Percentiles rank a stretch among this genome's conserved stretches.
Evolutionary conservation across 2,329 filamentous ascomycete genomes (phyloP).

Genomic region (Colletotrichum sansevieriae): DNA sequence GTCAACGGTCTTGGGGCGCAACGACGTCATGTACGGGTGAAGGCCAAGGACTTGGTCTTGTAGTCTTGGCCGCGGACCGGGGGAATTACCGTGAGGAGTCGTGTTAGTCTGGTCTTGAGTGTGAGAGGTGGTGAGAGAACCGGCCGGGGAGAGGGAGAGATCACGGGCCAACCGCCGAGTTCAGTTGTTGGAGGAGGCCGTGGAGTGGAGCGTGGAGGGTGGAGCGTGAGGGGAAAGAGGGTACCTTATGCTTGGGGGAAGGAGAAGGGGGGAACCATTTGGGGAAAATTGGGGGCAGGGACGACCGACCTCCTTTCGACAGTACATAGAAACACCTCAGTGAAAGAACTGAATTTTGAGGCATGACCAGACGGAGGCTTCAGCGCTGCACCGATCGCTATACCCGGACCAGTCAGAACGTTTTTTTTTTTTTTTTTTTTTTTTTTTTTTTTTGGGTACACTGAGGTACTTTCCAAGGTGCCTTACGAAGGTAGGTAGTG

Average conservation of each 20-base stretch:
- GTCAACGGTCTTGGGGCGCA: slow-evolving; percentile 1
- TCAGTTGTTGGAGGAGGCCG: background rate
- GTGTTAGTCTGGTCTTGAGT: background rate
- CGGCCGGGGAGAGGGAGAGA: background rate
- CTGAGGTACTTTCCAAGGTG: too few relatives aligned
- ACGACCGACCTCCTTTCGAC: too few relatives aligned
- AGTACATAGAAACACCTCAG: too few relatives aligned
- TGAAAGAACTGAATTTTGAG: background rate
- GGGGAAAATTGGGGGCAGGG: slow-evolving; percentile 23
- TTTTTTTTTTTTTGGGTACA: too few relatives aligned
- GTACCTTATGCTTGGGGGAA: slow-evolving; percentile 5
- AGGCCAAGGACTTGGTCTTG: slow-evolving; percentile 28
- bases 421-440: too few relatives aligned
- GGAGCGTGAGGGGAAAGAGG: slow-evolving; percentile 26
- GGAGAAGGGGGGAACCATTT: background rate
- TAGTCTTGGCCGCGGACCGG: slow-evolving; percentile 1
- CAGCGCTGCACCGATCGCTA: background rate
- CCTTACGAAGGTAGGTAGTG: too few relatives aligned
- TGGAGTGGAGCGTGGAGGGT: background rate
- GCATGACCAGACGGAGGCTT: background rate
- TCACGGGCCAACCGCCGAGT: slow-evolving; percentile 17
- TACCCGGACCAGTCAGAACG: background rate
- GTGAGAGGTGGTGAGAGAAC: background rate
- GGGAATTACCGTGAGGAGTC: slow-evolving; percentile 2
- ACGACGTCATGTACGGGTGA: slow-evolving; percentile 34